These are phyloP conservation scores for Alloascoidea africana DNA, from an alignment of 805 yeast genomes.

Conservation along the genomic window DNA sequence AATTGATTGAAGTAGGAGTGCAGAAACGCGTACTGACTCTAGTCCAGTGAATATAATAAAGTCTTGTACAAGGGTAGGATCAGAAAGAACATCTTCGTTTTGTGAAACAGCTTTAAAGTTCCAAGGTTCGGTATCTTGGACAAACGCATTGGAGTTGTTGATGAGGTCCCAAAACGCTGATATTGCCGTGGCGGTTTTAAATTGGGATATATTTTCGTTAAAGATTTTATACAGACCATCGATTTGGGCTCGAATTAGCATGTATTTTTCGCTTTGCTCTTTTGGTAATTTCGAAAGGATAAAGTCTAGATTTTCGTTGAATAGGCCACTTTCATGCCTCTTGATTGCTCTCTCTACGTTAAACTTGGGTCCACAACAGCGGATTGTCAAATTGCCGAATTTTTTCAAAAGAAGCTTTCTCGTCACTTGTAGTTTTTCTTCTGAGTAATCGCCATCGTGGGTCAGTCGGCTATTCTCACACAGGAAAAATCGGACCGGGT, in stretches of 20 bases:
- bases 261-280: neutral
- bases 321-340: constrained; percentile 6
- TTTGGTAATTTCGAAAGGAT: neutral
- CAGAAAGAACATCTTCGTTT: constrained; percentile 10
- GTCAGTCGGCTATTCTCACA: constrained; percentile 62
- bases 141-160: constrained; percentile 44
- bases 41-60: constrained; percentile 46
- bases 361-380: constrained; percentile 64
- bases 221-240: constrained; percentile 23
- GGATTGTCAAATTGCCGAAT: constrained; percentile 61
- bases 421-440: constrained; percentile 30
- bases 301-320: neutral
- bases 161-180: constrained; percentile 43
- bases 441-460: constrained; percentile 69
- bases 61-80: constrained; percentile 31
- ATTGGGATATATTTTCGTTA: constrained; percentile 26
- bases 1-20: constrained; percentile 57
- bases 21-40: constrained; percentile 52
- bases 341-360: constrained; percentile 29
- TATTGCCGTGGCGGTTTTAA: constrained; percentile 41
- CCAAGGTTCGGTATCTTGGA: constrained; percentile 76
- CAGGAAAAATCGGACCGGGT: constrained; percentile 50
- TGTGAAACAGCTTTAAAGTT: constrained; percentile 18
- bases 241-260: constrained; percentile 10
- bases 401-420: constrained; percentile 59